phyloP scores from a whole-genome alignment of 306 rosid species.

The Vicia faba region DNA sequence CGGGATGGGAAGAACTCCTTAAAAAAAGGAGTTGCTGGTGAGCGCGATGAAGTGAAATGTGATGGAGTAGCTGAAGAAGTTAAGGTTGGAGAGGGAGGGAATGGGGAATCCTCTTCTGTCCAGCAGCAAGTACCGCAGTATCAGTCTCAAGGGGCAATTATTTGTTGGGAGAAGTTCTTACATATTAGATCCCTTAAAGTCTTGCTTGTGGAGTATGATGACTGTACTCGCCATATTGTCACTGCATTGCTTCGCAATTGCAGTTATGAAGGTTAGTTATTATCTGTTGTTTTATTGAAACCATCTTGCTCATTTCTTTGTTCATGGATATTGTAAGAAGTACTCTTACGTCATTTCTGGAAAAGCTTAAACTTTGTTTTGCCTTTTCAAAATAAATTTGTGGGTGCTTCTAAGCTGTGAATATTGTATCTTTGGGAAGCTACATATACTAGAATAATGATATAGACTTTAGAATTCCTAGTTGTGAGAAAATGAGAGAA shows the following conservation, averaged over 20 bases:
- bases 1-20: conserved; percentile 47
- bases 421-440: neutral
- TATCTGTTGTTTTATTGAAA: conserved; percentile 1
- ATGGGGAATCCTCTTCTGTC: conserved; percentile 46
- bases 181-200: conserved; percentile 83
- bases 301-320: conserved; percentile 13
- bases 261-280: conserved; percentile 80
- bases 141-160: conserved; percentile 72
- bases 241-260: conserved; percentile 93
- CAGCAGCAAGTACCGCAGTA: conserved; percentile 50
- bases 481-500: neutral
- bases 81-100: conserved; percentile 49
- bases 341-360: conserved; percentile 7
- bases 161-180: conserved; percentile 92
- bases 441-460: neutral
- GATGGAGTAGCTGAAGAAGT: conserved; percentile 49
- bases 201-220: conserved; percentile 84
- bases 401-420: conserved; percentile 3
- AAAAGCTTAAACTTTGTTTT: neutral
- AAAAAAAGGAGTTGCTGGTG: conserved; percentile 42
- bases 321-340: neutral
- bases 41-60: conserved; percentile 52
- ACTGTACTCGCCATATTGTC: conserved; percentile 85
- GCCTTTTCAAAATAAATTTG: neutral
- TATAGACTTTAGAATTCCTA: neutral